These are phyloP conservation scores for Epichloe uncinata DNA, from an alignment of 2,329 filamentous ascomycete genomes.

Conservation along the genomic window DNA sequence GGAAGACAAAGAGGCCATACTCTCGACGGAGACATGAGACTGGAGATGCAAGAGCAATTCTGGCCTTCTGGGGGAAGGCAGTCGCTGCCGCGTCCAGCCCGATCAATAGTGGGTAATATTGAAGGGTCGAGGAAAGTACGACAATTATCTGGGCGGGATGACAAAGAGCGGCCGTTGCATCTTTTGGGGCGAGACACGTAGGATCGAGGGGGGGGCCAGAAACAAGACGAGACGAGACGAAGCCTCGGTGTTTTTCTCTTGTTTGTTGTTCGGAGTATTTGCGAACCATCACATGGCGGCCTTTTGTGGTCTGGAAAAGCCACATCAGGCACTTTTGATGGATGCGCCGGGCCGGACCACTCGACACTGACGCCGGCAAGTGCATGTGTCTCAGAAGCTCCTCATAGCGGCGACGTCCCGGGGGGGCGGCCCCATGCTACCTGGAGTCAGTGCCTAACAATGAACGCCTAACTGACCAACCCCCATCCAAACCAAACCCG, in stretches of 20 bases:
- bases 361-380: neutral
- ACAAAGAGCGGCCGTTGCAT: conserved; percentile 2
- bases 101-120: neutral
- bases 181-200: conserved; percentile 1
- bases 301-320: no score
- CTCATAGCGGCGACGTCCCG: no score
- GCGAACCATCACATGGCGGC: no score
- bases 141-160: conserved; percentile 1
- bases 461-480: no score
- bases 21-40: conserved; percentile 1
- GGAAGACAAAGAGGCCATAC: conserved; percentile 21
- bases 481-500: no score
- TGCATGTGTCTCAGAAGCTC: no score
- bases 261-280: neutral
- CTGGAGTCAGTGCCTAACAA: no score
- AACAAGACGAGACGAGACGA: neutral
- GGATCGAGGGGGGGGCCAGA: neutral
- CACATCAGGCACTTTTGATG: neutral
- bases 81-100: neutral
- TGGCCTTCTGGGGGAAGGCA: neutral
- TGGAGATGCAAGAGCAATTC: neutral
- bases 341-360: neutral
- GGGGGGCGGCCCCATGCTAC: no score
- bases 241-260: neutral
- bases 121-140: conserved; percentile 4